Conservation (phyloP, 1,284 basidiomycete species). For the Bjerkandera adusta region DNA sequence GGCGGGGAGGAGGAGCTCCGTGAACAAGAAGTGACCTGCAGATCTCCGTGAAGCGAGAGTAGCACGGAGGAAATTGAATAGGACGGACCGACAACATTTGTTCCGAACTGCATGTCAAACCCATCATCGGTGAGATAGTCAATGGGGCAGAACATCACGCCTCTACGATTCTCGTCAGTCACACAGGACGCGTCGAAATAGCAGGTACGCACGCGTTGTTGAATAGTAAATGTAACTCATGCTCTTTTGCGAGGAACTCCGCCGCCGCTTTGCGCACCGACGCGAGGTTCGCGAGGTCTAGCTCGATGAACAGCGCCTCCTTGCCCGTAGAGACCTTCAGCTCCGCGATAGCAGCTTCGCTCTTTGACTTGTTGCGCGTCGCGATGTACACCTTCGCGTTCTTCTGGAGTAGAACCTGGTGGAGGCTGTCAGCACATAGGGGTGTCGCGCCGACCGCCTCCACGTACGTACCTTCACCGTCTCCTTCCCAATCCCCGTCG, state of each 20-base stretch:
- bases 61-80: neutral
- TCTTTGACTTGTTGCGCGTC: slow-evolving; percentile 37
- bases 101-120: slow-evolving; percentile 50
- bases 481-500: slow-evolving; percentile 40
- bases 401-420: slow-evolving; percentile 38
- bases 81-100: slow-evolving; percentile 37
- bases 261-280: slow-evolving; percentile 39
- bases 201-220: slow-evolving; percentile 44
- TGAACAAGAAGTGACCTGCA: slow-evolving; percentile 25
- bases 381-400: slow-evolving; percentile 53
- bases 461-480: slow-evolving; percentile 24
- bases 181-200: neutral
- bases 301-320: slow-evolving; percentile 39
- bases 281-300: slow-evolving; percentile 46
- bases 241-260: slow-evolving; percentile 47
- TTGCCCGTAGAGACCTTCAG: slow-evolving; percentile 36
- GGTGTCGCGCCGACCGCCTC: too few relatives aligned
- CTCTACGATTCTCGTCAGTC: slow-evolving; percentile 27
- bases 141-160: slow-evolving; percentile 42
- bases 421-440: neutral
- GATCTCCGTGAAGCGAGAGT: neutral
- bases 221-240: slow-evolving; percentile 45
- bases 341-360: slow-evolving; percentile 38
- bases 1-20: slow-evolving; percentile 25
- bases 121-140: slow-evolving; percentile 40